A percentile compares a stretch with the other conserved stretches of the same genome.
Conservation (phyloP, 148 eudicot species). For the Chenopodium berlandieri region DNA sequence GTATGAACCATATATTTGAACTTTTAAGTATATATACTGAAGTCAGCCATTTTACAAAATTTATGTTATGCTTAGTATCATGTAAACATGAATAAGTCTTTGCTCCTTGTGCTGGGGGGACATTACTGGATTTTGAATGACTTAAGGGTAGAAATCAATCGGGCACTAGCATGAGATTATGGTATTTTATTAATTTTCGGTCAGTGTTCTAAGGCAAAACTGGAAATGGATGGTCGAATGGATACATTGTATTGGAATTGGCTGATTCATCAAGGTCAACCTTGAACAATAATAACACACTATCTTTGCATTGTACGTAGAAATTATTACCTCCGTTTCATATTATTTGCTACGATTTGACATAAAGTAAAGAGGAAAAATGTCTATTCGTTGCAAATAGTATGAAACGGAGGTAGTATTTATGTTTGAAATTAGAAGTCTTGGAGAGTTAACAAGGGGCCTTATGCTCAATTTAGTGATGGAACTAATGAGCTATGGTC, state of each 20-base stretch:
- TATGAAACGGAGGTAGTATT: no score
- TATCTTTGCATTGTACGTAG: not conserved
- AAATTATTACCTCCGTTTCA: not conserved
- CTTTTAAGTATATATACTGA: no score
- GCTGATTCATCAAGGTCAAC: not conserved
- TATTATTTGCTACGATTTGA: no score
- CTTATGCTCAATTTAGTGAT: not conserved
- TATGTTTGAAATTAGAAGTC: not conserved
- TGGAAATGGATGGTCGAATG: not conserved
- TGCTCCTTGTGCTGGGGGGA: not conserved
- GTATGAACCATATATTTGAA: not conserved
- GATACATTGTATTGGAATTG: not conserved
- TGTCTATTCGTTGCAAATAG: no score
- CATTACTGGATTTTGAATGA: no score
- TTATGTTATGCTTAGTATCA: no score
- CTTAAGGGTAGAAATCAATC: not conserved
- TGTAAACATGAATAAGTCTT: no score
- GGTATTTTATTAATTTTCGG: not conserved
- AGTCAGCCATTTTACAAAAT: no score
- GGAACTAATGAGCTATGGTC: not conserved
- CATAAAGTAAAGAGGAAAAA: no score
- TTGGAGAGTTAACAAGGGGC: not conserved
- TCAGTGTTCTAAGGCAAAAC: not conserved
- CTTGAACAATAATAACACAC: not conserved
- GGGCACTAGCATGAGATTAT: not conserved